Conservation (phyloP, 768 basidiomycete species). For the Pisolithus marmoratus region DNA sequence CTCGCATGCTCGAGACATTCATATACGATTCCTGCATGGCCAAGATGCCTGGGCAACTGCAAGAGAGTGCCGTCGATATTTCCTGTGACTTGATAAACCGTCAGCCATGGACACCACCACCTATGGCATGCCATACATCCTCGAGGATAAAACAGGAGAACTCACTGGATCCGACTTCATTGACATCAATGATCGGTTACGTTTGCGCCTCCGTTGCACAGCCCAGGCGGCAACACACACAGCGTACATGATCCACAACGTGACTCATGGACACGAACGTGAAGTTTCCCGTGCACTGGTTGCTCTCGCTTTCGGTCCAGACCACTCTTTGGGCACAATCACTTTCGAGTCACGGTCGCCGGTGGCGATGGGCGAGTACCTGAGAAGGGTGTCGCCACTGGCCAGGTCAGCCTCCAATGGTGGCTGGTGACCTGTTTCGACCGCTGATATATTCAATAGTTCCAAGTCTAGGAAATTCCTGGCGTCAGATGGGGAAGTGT, state of each 20-base stretch:
- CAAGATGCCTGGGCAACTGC: neutral
- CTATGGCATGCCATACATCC: slow-evolving; percentile 55
- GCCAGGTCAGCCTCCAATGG: slow-evolving; percentile 36
- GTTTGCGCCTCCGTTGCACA: slow-evolving; percentile 44
- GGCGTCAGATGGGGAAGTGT: slow-evolving; percentile 56
- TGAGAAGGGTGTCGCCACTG: slow-evolving; percentile 33
- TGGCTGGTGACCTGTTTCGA: neutral
- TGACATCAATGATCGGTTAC: slow-evolving; percentile 60
- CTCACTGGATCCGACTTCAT: slow-evolving; percentile 51
- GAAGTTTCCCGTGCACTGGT: slow-evolving; percentile 35
- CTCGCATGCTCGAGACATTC: neutral
- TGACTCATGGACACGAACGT: slow-evolving; percentile 20
- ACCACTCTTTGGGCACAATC: slow-evolving; percentile 48
- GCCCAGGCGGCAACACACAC: slow-evolving; percentile 35
- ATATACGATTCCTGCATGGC: neutral
- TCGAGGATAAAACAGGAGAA: slow-evolving; percentile 57
- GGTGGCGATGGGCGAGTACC: slow-evolving; percentile 48
- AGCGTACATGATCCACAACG: slow-evolving; percentile 51
- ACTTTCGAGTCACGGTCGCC: slow-evolving; percentile 33
- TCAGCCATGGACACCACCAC: slow-evolving; percentile 27
- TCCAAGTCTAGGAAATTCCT: slow-evolving; percentile 45
- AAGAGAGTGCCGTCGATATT: neutral
- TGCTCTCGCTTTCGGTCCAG: slow-evolving; percentile 46
- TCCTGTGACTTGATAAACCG: neutral
- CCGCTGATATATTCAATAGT: slow-evolving; percentile 23